These are phyloP conservation scores for Pseudogymnoascus sp. DNA, from an alignment of 2,329 filamentous ascomycete genomes.

Conservation along the genomic window DNA sequence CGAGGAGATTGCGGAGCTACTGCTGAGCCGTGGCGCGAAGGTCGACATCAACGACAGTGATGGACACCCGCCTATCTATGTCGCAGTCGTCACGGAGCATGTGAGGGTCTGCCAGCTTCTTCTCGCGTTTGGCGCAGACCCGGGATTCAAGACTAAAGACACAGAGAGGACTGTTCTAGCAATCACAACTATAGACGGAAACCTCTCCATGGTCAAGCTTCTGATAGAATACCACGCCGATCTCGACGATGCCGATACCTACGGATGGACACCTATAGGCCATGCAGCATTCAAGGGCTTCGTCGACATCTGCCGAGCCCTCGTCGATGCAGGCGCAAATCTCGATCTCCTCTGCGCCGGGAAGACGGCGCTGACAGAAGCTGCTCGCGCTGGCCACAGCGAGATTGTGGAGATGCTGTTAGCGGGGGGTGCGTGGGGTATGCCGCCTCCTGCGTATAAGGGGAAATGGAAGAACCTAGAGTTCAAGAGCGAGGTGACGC, in stretches of 20 bases:
- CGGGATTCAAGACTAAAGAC: not conserved
- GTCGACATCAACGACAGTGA: not conserved
- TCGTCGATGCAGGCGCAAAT: not conserved
- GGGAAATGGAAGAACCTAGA: conserved; percentile 1
- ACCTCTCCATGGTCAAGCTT: not conserved
- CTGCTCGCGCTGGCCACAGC: not conserved
- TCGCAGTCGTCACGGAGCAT: not conserved
- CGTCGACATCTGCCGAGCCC: not conserved
- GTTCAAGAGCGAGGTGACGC: not conserved
- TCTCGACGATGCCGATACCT: not conserved
- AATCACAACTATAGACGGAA: not conserved
- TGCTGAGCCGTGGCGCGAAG: not conserved
- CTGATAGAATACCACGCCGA: not conserved
- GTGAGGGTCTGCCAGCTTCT: not conserved
- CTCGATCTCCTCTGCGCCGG: not conserved
- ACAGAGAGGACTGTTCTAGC: not conserved
- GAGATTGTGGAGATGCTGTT: conserved; percentile 1
- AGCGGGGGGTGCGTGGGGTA: not conserved
- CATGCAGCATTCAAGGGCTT: not conserved
- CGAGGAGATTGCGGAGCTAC: not conserved
- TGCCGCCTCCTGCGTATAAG: not conserved
- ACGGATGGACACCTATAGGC: not conserved
- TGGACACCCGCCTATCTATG: not conserved
- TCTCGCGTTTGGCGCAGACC: not conserved
- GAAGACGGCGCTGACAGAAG: not conserved